A percentile compares a stretch with the other conserved stretches of the same genome.
Evolutionary conservation across 83 land plant genomes (phyloP).

Genomic region (Thuja plicata): DNA sequence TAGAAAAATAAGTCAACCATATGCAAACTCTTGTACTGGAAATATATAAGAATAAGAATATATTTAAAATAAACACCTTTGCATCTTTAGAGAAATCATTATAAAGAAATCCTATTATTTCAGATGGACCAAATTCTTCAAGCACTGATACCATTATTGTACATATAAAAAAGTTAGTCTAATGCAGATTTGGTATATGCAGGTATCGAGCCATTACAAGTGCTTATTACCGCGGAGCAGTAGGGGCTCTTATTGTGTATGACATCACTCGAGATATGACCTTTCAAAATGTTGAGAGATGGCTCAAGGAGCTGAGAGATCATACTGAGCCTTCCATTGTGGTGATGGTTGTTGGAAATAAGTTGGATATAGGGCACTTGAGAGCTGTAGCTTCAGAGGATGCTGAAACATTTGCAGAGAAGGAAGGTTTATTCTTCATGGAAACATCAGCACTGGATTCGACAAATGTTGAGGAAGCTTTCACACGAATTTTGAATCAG

Average conservation of each 20-base stretch:
- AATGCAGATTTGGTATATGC: neutral
- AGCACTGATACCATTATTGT: neutral
- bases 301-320: conserved; percentile 7
- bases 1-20: neutral
- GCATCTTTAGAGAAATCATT: neutral
- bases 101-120: neutral
- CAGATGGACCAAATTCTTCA: neutral
- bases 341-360: conserved; percentile 6
- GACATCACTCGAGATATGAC: conserved; percentile 5
- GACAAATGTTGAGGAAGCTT: conserved; percentile 6
- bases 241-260: conserved; percentile 5
- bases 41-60: neutral
- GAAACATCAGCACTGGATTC: conserved; percentile 5
- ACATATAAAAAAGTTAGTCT: neutral
- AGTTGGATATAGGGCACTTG: conserved; percentile 2
- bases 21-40: neutral
- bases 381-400: conserved; percentile 6
- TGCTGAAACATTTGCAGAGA: conserved; percentile 1
- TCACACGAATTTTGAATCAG: conserved; percentile 2
- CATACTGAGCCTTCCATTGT: conserved; percentile 7
- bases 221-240: conserved; percentile 2
- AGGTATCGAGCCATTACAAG: conserved; percentile 10
- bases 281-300: conserved; percentile 6
- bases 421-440: conserved; percentile 7
- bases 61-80: neutral